Percentiles rank a stretch among this genome's conserved stretches.
Evolutionary conservation across 345 rosid species (phyloP).

Genomic region (Toxicodendron radicans): DNA sequence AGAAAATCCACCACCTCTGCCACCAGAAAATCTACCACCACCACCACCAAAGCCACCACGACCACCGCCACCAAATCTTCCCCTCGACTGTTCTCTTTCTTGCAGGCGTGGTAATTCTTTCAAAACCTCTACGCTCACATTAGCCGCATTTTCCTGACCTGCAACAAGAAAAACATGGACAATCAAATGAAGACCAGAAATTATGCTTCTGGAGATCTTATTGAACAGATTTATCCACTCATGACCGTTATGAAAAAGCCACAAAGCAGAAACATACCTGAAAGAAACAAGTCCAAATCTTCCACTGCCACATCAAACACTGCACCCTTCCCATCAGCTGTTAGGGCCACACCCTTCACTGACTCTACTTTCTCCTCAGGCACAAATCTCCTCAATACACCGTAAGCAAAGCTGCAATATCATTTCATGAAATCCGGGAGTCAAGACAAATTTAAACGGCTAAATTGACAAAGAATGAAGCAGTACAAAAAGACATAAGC

Average conservation of each 20-base stretch:
- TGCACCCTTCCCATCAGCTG: slow-evolving; percentile 77
- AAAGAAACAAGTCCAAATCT: slow-evolving; percentile 61
- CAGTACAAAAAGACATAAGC: background rate
- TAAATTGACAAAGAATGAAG: background rate
- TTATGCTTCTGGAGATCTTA: background rate
- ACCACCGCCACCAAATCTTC: slow-evolving; percentile 62
- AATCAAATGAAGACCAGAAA: background rate
- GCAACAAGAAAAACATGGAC: slow-evolving; percentile 8
- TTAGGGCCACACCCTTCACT: slow-evolving; percentile 70
- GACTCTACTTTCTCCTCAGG: slow-evolving; percentile 92
- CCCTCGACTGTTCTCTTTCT: slow-evolving; percentile 60
- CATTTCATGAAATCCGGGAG: background rate
- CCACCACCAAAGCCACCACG: slow-evolving; percentile 35
- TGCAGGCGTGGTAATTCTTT: slow-evolving; percentile 73
- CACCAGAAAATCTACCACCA: slow-evolving; percentile 37
- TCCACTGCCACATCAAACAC: slow-evolving; percentile 77
- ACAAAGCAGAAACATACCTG: slow-evolving; percentile 37
- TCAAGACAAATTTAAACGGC: background rate
- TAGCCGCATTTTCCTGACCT: slow-evolving; percentile 65
- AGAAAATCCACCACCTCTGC: slow-evolving; percentile 44
- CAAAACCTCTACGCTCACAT: slow-evolving; percentile 63
- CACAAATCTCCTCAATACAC: slow-evolving; percentile 72
- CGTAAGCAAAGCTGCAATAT: slow-evolving; percentile 55
- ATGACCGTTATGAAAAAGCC: background rate
- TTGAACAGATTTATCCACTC: background rate